Evolutionary conservation across 2,329 filamentous ascomycete genomes (phyloP), one percentile per base, ranked within the genome.

Genomic region (Septoria linicola): DNA sequence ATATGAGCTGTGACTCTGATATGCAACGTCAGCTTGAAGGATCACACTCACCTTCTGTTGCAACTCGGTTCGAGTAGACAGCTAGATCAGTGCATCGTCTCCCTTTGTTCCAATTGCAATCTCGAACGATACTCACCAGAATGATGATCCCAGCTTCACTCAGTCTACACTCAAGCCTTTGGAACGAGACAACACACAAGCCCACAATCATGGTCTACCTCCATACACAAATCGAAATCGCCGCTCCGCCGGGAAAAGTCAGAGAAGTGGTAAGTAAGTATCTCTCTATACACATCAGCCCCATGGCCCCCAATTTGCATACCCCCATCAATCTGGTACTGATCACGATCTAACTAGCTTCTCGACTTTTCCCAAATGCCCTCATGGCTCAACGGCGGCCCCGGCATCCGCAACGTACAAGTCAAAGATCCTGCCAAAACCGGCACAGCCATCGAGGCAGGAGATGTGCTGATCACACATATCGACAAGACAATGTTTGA

Each of bases 311-410:
- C 19, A 16, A 1, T 13, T 34, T 16, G 6, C 11, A n/a, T 10
- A 55, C 41, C 23, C 27, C 13, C 14, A 2, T n/a, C 8, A 8
- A 31, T 27, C 13, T 16, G 8, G 17, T 4, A 6, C n/a, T 32
- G n/a, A n/a, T 16, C 13, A 7, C 4, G 7, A 7, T 21, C 8
- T 1, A 21, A 17, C 6, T 25, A 45, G 55, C 49, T 58, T 43
- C 47, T 59, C 41, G 53, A 59, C 47, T 59, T 59, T 34, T 13
- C 57, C 5, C 25, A 30, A 3, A 16, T 45, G 10, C 40, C 57
- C 14, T 13, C 20, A 17, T 59, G 53, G 52, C 35, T 37, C 41
- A 3, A 19, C 31, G 21, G n/a, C n/a, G n/a, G 34, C 21, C 43
- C 31, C 0, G 43, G 43, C 19, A 31, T 31, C 34, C 40, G 44